phyloP scores from a whole-genome alignment of 78 protist species.

The Acrasis kona region DNA sequence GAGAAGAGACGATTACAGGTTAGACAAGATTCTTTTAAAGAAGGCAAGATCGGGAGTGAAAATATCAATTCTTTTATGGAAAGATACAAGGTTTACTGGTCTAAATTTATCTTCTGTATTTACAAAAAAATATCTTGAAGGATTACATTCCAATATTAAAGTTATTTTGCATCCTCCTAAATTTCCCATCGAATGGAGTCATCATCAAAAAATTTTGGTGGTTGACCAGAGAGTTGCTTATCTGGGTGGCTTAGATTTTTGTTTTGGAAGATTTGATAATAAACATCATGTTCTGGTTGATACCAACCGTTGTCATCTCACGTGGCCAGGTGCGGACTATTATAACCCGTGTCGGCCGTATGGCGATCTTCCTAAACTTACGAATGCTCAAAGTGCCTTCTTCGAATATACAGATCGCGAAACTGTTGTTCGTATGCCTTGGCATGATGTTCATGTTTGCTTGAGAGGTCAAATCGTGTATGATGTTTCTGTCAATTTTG shows the following conservation, averaged over 20 bases:
- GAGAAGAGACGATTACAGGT: not conserved
- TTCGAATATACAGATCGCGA: conserved; percentile 28
- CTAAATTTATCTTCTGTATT: not conserved
- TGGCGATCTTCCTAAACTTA: not conserved
- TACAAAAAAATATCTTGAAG: not conserved
- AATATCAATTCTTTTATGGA: not conserved
- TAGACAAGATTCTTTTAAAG: not conserved
- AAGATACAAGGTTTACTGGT: not conserved
- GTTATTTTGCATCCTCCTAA: not conserved
- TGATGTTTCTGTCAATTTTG: conserved; percentile 67
- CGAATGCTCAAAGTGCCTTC: conserved; percentile 10
- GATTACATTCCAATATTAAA: not conserved
- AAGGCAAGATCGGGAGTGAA: not conserved
- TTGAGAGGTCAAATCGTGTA: conserved; percentile 55
- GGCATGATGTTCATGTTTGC: conserved; percentile 80
- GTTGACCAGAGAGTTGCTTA: conserved; percentile 56
- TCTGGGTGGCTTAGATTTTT: conserved; percentile 63
- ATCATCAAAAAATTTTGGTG: conserved; percentile 64
- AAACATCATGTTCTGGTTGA: conserved; percentile 2
- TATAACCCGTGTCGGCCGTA: not conserved
- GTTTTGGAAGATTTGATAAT: conserved; percentile 58
- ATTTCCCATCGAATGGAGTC: conserved; percentile 21
- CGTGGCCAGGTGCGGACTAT: conserved; percentile 20
- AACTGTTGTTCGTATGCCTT: conserved; percentile 70
- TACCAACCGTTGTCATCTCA: not conserved